A percentile compares a stretch with the other conserved stretches of the same genome.
These are phyloP conservation scores for Aspergillus conjunctus DNA, from an alignment of 495 filamentous ascomycete species.

Conservation along the genomic window DNA sequence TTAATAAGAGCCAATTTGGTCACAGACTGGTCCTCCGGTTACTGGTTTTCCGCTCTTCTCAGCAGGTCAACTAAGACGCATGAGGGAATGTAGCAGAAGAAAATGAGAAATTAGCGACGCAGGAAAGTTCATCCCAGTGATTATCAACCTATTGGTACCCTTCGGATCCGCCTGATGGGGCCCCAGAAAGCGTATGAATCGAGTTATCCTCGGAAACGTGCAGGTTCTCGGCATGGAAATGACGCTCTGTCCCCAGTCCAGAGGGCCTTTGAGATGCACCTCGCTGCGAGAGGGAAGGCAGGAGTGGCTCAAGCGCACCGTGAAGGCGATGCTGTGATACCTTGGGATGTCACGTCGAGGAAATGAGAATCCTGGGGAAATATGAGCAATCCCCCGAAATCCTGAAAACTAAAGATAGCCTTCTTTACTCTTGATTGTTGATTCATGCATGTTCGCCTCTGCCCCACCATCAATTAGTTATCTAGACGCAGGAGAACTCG, in stretches of 20 bases:
- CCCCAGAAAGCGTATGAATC: background rate
- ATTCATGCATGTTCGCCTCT: slow-evolving; percentile 2
- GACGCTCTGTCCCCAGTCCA: slow-evolving; percentile 12
- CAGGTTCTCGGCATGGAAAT: background rate
- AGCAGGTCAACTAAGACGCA: background rate
- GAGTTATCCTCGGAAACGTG: slow-evolving; percentile 8
- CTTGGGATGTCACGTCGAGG: background rate
- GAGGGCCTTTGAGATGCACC: slow-evolving; percentile 10
- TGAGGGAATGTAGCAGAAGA: slow-evolving; percentile 10
- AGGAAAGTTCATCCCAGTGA: slow-evolving; percentile 1
- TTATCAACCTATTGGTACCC: slow-evolving; percentile 2
- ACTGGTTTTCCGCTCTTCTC: background rate
- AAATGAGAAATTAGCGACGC: background rate
- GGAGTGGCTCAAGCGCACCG: background rate
- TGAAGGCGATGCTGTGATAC: background rate
- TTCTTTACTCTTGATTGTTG: too few species aligned
- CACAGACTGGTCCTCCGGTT: background rate
- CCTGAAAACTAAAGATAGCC: background rate
- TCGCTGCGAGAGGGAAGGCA: background rate
- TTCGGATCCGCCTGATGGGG: background rate
- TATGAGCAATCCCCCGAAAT: background rate
- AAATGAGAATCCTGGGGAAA: slow-evolving; percentile 4
- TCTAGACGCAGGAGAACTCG: background rate
- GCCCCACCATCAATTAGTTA: background rate
- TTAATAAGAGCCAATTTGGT: slow-evolving; percentile 1